Evolutionary conservation across 306 rosid genomes (phyloP).

Genomic region (Astragalus membranaceus): DNA sequence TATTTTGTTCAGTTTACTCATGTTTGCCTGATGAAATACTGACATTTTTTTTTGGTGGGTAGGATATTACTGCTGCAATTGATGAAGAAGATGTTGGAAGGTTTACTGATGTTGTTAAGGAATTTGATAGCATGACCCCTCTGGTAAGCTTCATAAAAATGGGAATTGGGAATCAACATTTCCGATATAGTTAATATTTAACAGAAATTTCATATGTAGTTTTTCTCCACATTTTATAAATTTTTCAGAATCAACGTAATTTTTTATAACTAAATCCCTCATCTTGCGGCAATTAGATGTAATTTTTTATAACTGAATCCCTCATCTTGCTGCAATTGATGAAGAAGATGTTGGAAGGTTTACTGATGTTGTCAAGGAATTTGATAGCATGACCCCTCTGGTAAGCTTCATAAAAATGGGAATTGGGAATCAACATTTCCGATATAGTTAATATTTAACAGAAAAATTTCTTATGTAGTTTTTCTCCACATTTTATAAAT

Average conservation of each 20-base stretch:
- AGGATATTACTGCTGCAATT: slow-evolving; percentile 77
- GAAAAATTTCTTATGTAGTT: not conserved
- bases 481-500: not conserved
- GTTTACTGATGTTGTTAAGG: slow-evolving; percentile 88
- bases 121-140: slow-evolving; percentile 91
- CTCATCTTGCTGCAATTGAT: slow-evolving; percentile 63
- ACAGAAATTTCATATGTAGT: not conserved
- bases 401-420: slow-evolving; percentile 30
- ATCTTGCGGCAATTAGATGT: no score
- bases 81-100: slow-evolving; percentile 83
- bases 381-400: slow-evolving; percentile 94
- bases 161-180: not conserved
- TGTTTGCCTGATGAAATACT: not conserved
- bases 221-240: not conserved
- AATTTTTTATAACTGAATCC: no score
- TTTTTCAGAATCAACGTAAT: no score
- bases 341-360: slow-evolving; percentile 81
- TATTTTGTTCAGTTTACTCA: not conserved
- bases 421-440: not conserved
- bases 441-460: not conserved
- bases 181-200: not conserved
- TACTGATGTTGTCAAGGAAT: slow-evolving; percentile 87
- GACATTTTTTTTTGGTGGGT: slow-evolving; percentile 9
- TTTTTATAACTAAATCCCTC: no score
- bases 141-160: slow-evolving; percentile 46